A percentile compares a stretch with the other conserved stretches of the same genome.
phyloP scores from a whole-genome alignment of 768 basidiomycete genomes.

The Xerocomellus intermedius region DNA sequence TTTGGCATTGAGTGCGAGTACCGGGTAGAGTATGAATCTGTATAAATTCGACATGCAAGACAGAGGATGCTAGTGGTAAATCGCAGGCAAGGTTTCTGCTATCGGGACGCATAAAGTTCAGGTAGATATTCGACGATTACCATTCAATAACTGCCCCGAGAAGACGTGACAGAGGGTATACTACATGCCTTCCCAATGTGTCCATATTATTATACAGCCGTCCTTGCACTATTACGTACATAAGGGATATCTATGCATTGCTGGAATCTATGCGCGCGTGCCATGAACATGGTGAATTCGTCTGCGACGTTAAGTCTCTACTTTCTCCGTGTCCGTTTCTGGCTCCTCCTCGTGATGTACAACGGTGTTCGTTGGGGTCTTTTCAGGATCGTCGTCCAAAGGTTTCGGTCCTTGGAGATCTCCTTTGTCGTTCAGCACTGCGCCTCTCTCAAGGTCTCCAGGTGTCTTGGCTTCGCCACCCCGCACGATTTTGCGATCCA shows the following conservation, averaged over 20 bases:
- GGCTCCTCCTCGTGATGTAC: neutral
- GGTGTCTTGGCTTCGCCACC: constrained; percentile 25
- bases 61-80: too few relatives aligned
- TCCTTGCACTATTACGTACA: neutral
- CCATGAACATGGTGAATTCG: neutral
- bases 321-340: neutral
- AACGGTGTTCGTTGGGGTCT: neutral
- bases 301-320: neutral
- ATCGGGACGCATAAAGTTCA: too few relatives aligned
- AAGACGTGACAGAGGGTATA: neutral
- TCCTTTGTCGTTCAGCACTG: neutral
- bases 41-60: too few relatives aligned
- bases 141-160: too few relatives aligned
- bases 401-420: too few relatives aligned
- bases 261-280: constrained; percentile 1
- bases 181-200: neutral
- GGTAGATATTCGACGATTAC: too few relatives aligned
- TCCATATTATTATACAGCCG: neutral
- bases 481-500: constrained; percentile 51
- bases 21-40: too few relatives aligned
- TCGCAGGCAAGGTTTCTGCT: too few relatives aligned
- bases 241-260: neutral
- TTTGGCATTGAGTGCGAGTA: too few relatives aligned
- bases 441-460: constrained; percentile 34
- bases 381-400: neutral